These are phyloP conservation scores for Carex pumila DNA, from an alignment of 176 grass and related monocot genomes.

Conservation along the genomic window DNA sequence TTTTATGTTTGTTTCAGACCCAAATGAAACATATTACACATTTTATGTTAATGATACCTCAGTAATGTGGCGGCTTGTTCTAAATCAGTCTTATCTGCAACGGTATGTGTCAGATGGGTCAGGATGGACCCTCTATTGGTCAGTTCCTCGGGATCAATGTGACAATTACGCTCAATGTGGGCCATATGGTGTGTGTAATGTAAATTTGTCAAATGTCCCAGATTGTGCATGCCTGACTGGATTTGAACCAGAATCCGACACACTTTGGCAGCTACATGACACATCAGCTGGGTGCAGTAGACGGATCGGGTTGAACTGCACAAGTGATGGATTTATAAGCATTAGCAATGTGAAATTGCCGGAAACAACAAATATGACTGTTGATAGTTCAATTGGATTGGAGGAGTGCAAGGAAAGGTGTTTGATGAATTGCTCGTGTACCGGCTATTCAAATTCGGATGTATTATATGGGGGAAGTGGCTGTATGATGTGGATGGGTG, in stretches of 20 bases:
- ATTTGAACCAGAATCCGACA: slow-evolving; percentile 38
- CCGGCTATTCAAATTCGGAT: slow-evolving; percentile 42
- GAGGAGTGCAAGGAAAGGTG: slow-evolving; percentile 54
- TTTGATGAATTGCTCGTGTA: slow-evolving; percentile 60
- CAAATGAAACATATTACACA: slow-evolving; percentile 39
- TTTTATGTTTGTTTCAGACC: slow-evolving; percentile 52
- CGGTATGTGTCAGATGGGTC: slow-evolving; percentile 43
- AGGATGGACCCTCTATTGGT: slow-evolving; percentile 61
- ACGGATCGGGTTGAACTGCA: slow-evolving; percentile 36
- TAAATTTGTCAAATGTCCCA: slow-evolving; percentile 14
- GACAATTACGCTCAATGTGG: slow-evolving; percentile 55
- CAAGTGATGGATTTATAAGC: slow-evolving; percentile 47
- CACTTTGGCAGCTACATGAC: slow-evolving; percentile 52
- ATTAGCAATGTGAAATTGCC: slow-evolving; percentile 49
- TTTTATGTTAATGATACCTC: not conserved
- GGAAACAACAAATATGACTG: slow-evolving; percentile 49
- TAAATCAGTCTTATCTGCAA: slow-evolving; percentile 43
- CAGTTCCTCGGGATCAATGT: slow-evolving; percentile 49
- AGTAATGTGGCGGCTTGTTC: slow-evolving; percentile 36
- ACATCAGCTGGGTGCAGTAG: slow-evolving; percentile 50
- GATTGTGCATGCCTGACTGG: slow-evolving; percentile 46
- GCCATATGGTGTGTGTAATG: slow-evolving; percentile 55
- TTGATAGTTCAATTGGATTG: slow-evolving; percentile 24
- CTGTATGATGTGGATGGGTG: slow-evolving; percentile 53
- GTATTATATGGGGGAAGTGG: slow-evolving; percentile 47